Evolutionary conservation across 305 asterid genomes (phyloP), one percentile per base, ranked within the genome.

Genomic region (Plantago rigida): DNA sequence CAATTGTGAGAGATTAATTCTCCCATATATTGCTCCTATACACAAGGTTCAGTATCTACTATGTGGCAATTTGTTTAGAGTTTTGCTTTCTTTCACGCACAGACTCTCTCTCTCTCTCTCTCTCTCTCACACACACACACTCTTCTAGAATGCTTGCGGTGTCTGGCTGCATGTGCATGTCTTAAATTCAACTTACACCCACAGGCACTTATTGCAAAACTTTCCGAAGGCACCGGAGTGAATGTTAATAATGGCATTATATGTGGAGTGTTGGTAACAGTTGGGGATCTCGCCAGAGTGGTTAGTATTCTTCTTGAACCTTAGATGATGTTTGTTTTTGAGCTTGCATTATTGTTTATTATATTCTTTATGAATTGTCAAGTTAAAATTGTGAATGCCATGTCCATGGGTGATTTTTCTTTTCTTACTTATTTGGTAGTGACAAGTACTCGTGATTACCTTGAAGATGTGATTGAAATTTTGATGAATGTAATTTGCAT

Each of bases 221-320:
- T 92, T 70, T 68, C 72, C 45, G 96, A 88, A 78, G 96, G 99
- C 70, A 86, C 95, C 62, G 96, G 95, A 77, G 87, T 73, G 71
- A 86, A 79, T 71, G 91, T 89, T 42, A 92, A 92, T 76, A 89
- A 84, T 83, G 99, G 96, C 76, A 84, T 92, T 62, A 83, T 92
- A 59, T 86, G 85, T 66, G 99, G 99, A 74, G 96, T 92, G 73
- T 90, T 92, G 64, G 94, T 92, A 63, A 88, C 96, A 65, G 96
- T 92, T 65, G 99, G 99, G 65, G 96, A 92, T 83, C 96, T 92
- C 31, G 94, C 99, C 63, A 86, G 94, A 83, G 99, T 92, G 95
- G 96, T 92, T 71, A 51, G 96, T 81, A 44, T 69, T 69, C 13
- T 59, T 61, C 58, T 72, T 70, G 51, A 54, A 56, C 24, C 59